Evolutionary conservation across 306 rosid species (phyloP), one percentile per base, ranked within the genome.

Genomic region (Neltuma alba): DNA sequence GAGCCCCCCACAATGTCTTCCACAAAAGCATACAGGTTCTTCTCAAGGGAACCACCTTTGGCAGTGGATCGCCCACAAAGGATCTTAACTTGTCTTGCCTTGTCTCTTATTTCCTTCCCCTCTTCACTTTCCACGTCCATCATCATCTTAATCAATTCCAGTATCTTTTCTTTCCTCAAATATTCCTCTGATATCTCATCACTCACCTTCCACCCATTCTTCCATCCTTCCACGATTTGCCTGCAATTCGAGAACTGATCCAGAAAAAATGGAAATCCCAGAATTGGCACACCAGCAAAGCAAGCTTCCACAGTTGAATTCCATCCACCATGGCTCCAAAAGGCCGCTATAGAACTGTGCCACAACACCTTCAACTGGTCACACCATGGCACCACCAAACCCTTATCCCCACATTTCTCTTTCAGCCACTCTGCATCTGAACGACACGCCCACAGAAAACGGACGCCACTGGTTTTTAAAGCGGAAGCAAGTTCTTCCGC

Each of bases 251-350:
- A 87, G 47, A 79, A 70, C 79, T 90, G 91, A 72, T 90, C 94
- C 74, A 85, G 81, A 77, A 80, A 84, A 57, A 84, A 76, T 65
- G 93, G 89, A 55, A 86, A 87, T 0, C 85, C 77, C 58, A 89
- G 55, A 58, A 87, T 66, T 4, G 90, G 88, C 0, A 84, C 87
- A 7, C 93, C 89, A 6, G 87, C 76, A 78, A 72, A 89, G 12
- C 74, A 36, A 42, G 85, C 81, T 52, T 86, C 93, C 18, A 86
- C 44, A 7, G 85, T 87, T 1, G 91, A 89, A 87, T 85, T 87
- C 91, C 89, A 89, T 14, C 91, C 93, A 72, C 93, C 88, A 38
- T 89, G 91, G 21, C 89, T 86, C 93, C 88, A 87, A 34, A 89
- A 87, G 58, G 87, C 88, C 33, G 84, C 87, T 2, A 84, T 25